Evolutionary conservation across 345 rosid species (phyloP), one percentile per base, ranked within the genome.

Genomic region (Geranium brycei): DNA sequence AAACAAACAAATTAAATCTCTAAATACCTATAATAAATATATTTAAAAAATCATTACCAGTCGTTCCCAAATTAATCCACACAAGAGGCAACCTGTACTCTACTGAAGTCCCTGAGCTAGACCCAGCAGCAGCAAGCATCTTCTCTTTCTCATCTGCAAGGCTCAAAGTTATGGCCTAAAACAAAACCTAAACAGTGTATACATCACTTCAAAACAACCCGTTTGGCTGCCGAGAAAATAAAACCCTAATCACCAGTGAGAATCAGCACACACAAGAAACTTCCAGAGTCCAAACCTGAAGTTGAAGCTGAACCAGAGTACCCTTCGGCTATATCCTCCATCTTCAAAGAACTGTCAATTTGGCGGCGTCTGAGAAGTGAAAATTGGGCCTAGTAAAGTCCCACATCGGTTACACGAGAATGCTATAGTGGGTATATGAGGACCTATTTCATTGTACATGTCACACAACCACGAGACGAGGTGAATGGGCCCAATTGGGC

Each of bases 41-140:
- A 2, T 55, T 15, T 17, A 65, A 1, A 0, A 62, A 18, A 13
- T 59, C 1, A 0, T 66, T 70, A 92, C 98, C 98, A 69, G 98
- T 86, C 96, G 86, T 92, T 72, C 87, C 98, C 78, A 89, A 67
- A 83, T 89, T 96, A 71, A 89, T 86, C 95, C 98, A 89, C 58
- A 89, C 96, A 69, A 89, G 96, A 41, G 98, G 96, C 75, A 84
- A 77, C 71, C 41, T 85, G 78, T 63, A 87, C 60, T 57, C 69
- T 41, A 58, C 72, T 0, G 58, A 28, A 55, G 18, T 61, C 51
- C 8, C 38, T 17, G 61, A 10, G 53, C 23, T 56, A 16, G 66
- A 41, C 10, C 74, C 63, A 6, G 74, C 69, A 16, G 18, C 63
- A 6, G 74, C 69, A 16, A 23, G 66, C 31, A 68, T 73, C 30